Evolutionary conservation across 257 asterid genomes (phyloP).

Genomic region (Nicotiana sylvestris): DNA sequence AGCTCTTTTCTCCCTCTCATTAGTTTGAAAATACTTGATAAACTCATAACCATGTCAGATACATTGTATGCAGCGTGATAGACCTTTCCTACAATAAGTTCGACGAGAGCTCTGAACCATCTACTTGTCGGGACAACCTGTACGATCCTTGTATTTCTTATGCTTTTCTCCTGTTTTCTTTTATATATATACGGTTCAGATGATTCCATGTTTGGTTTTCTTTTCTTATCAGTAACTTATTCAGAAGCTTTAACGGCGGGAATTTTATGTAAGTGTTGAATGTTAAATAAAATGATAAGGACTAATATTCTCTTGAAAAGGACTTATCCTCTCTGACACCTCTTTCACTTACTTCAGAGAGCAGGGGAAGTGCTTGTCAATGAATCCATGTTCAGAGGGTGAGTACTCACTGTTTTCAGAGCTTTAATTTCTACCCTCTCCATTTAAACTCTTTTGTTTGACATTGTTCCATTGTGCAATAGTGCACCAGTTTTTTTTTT

Average conservation of each 20-base stretch:
- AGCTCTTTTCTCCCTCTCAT: neutral
- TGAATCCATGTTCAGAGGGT: slow-evolving; percentile 35
- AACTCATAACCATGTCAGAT: neutral
- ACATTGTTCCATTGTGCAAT: neutral
- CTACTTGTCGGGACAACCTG: slow-evolving; percentile 43
- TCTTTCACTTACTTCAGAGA: slow-evolving; percentile 19
- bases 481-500: neutral
- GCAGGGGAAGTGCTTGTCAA: slow-evolving; percentile 28
- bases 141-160: slow-evolving; percentile 18
- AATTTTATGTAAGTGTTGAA: slow-evolving; percentile 31
- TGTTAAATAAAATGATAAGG: neutral
- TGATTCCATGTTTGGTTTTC: neutral
- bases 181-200: neutral
- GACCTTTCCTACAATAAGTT: slow-evolving; percentile 64
- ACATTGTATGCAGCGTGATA: slow-evolving; percentile 29
- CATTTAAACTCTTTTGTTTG: neutral
- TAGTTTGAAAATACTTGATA: slow-evolving; percentile 3
- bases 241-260: slow-evolving; percentile 37
- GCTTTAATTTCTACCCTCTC: neutral
- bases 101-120: slow-evolving; percentile 27
- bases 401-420: neutral
- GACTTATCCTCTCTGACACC: neutral
- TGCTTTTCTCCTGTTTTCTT: neutral
- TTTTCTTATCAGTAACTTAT: slow-evolving; percentile 47
- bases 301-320: neutral